phyloP scores from a whole-genome alignment of 1,284 basidiomycete genomes.

The Apiotrichum akiyoshidainum region DNA sequence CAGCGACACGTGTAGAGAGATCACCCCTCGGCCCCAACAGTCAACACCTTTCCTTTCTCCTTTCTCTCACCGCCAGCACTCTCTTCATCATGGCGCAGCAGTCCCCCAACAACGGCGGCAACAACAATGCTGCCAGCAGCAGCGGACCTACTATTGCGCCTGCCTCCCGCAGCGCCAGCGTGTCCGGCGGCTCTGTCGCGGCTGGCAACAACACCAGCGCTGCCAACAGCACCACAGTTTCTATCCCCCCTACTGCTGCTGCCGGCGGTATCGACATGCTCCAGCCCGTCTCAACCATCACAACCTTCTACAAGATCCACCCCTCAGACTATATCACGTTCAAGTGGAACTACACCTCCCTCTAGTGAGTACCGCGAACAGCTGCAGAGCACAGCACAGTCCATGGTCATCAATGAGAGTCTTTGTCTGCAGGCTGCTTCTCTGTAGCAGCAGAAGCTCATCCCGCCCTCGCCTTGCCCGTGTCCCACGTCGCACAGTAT shows the following conservation, averaged over 20 bases:
- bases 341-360: conserved; percentile 77
- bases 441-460: too few species aligned
- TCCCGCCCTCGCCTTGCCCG: not conserved
- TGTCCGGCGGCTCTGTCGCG: not conserved
- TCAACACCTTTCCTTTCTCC: not conserved
- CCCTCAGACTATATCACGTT: conserved; percentile 71
- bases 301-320: conserved; percentile 87
- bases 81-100: not conserved
- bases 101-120: not conserved
- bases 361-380: conserved; percentile 53
- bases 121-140: not conserved
- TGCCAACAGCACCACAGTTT: conserved; percentile 18
- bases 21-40: not conserved
- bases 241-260: conserved; percentile 47
- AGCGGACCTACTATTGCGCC: not conserved
- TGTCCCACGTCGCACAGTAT: not conserved
- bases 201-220: conserved; percentile 1
- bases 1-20: too few species aligned
- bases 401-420: too few species aligned
- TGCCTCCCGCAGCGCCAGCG: not conserved
- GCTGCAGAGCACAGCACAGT: too few species aligned
- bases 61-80: not conserved
- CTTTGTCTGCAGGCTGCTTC: too few species aligned
- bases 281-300: conserved; percentile 69
- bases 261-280: conserved; percentile 48